Percentiles rank a stretch among this genome's conserved stretches.
These are phyloP conservation scores for Ilyonectria robusta DNA, from an alignment of 2,329 filamentous ascomycete genomes.

Conservation along the genomic window DNA sequence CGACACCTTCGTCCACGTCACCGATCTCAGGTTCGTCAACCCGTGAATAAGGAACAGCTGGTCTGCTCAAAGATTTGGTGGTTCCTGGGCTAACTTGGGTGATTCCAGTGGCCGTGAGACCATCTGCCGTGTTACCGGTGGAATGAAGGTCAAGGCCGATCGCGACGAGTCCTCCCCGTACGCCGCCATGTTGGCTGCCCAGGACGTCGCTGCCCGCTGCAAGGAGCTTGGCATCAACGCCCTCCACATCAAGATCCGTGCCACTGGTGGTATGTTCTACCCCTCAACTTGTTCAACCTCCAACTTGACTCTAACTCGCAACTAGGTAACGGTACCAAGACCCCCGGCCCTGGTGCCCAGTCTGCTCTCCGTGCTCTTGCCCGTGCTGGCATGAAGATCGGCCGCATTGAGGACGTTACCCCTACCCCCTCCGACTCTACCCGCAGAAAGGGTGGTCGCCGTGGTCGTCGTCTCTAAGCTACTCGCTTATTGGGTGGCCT, in stretches of 20 bases:
- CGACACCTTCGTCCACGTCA: conserved; percentile 97
- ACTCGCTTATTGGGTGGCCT: conserved; percentile 45
- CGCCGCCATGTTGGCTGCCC: conserved; percentile 99
- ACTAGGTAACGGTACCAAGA: conserved; percentile 98
- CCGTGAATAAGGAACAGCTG: conserved; percentile 38
- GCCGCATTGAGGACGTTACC: conserved; percentile 99
- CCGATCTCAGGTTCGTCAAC: conserved; percentile 89
- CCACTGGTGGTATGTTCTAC: conserved; percentile 86
- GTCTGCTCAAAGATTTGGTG: conserved; percentile 34
- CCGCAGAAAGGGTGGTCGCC: conserved; percentile 99
- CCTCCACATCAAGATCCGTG: conserved; percentile 99
- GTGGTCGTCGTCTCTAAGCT: conserved; percentile 99
- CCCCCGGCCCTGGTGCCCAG: conserved; percentile 98
- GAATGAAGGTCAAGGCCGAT: conserved; percentile 99
- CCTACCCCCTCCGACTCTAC: conserved; percentile 99
- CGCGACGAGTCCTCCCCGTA: conserved; percentile 99
- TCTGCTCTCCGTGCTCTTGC: conserved; percentile 98
- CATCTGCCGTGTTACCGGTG: conserved; percentile 99
- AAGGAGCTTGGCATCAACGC: conserved; percentile 84
- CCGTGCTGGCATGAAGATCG: conserved; percentile 99
- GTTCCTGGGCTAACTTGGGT: conserved; percentile 56
- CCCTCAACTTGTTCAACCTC: background rate
- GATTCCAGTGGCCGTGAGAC: conserved; percentile 97
- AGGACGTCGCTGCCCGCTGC: conserved; percentile 93
- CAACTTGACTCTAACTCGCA: conserved; percentile 23